Conservation (phyloP, 805 yeast genomes). For the Pichia phayaonensis region DNA sequence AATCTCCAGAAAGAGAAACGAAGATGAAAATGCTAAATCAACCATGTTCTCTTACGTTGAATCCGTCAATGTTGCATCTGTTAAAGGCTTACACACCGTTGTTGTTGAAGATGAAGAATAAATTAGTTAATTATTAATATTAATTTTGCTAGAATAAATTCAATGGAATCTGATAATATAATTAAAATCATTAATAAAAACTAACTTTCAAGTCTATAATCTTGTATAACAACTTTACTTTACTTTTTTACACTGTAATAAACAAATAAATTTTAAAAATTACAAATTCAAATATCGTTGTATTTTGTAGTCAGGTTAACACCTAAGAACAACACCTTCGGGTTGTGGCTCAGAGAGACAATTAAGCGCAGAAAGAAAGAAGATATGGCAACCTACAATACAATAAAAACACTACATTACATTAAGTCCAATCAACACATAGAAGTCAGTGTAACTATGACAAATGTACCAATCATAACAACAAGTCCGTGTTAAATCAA, state of each 20-base stretch:
- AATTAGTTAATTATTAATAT: constrained; percentile 10
- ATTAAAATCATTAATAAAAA: background rate
- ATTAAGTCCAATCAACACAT: background rate
- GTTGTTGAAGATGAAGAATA: constrained; percentile 71
- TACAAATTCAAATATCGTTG: too few species aligned
- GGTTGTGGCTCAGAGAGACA: too few species aligned
- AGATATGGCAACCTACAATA: too few species aligned
- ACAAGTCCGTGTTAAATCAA: constrained; percentile 40
- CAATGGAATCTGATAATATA: background rate
- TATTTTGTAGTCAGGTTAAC: too few species aligned
- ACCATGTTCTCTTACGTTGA: constrained; percentile 97
- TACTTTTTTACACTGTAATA: background rate
- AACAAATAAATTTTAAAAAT: background rate
- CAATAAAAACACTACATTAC: background rate
- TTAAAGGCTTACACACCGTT: constrained; percentile 97
- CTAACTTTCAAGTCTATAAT: background rate
- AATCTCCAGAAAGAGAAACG: constrained; percentile 96
- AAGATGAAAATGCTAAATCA: constrained; percentile 98
- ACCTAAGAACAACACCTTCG: too few species aligned
- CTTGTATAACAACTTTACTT: background rate
- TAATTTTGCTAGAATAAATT: background rate
- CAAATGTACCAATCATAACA: constrained; percentile 64
- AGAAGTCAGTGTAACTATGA: constrained; percentile 81
- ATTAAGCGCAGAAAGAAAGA: too few species aligned
- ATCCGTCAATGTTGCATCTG: constrained; percentile 88